These are phyloP conservation scores for Clonostachys sp. DNA, from an alignment of 2,329 filamentous ascomycete species.

Conservation along the genomic window DNA sequence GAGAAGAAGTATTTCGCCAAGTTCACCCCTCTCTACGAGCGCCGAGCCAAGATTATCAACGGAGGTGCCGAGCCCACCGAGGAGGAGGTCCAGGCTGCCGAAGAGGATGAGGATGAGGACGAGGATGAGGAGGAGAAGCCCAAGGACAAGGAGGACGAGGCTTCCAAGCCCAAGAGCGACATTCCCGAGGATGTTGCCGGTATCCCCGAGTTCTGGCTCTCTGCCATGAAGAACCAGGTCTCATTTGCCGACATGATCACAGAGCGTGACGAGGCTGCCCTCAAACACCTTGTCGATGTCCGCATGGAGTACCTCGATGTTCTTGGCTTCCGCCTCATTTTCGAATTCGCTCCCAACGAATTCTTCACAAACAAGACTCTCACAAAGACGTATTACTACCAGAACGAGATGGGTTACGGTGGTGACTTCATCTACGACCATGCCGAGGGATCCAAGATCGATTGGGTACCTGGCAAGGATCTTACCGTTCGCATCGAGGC, in stretches of 20 bases:
- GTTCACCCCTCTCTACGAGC: slow-evolving; percentile 95
- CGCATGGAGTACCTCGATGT: slow-evolving; percentile 99
- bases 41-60: slow-evolving; percentile 90
- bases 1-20: slow-evolving; percentile 99
- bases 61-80: slow-evolving; percentile 81
- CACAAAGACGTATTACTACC: slow-evolving; percentile 98
- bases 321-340: slow-evolving; percentile 96
- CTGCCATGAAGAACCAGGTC: slow-evolving; percentile 99
- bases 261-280: slow-evolving; percentile 89
- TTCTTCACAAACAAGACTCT: slow-evolving; percentile 97
- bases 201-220: slow-evolving; percentile 99
- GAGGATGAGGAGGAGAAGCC: slow-evolving; percentile 60
- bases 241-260: slow-evolving; percentile 98
- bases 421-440: slow-evolving; percentile 99
- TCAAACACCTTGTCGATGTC: slow-evolving; percentile 86
- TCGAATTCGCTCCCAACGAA: slow-evolving; percentile 92
- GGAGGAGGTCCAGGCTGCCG: slow-evolving; percentile 80
- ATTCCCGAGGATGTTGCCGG: slow-evolving; percentile 59
- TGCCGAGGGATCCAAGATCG: slow-evolving; percentile 95
- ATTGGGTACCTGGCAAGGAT: slow-evolving; percentile 92
- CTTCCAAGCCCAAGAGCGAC: slow-evolving; percentile 52
- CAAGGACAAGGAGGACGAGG: slow-evolving; percentile 28
- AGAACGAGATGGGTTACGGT: slow-evolving; percentile 96
- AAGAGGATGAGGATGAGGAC: slow-evolving; percentile 71
- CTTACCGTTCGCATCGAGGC: slow-evolving; percentile 92